A percentile compares a stretch with the other conserved stretches of the same genome.
phyloP scores from a whole-genome alignment of 495 filamentous ascomycete genomes.

The Umbilicaria muhlenbergii region DNA sequence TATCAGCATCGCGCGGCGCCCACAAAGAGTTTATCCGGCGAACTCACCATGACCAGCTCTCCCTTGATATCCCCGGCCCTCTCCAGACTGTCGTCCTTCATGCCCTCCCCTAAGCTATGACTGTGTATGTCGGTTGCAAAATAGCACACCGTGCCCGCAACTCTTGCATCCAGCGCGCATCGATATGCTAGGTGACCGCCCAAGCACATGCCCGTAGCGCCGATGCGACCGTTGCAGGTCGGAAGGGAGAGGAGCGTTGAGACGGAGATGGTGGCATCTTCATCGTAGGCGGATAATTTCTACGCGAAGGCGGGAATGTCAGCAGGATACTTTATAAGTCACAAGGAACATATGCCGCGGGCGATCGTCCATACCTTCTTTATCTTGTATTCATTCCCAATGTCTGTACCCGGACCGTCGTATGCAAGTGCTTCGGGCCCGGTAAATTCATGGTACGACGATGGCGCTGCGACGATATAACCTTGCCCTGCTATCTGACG shows the following conservation, averaged over 20 bases:
- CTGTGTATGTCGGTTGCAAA: conserved; percentile 88
- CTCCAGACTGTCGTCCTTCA: conserved; percentile 49
- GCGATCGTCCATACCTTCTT: conserved; percentile 37
- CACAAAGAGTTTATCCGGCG: too few species aligned
- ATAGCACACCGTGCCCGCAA: conserved; percentile 68
- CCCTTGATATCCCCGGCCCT: conserved; percentile 60
- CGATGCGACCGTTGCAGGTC: conserved; percentile 76
- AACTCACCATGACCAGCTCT: conserved; percentile 51
- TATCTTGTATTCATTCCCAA: conserved; percentile 76
- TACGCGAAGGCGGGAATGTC: conserved; percentile 12
- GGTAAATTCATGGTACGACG: conserved; percentile 85
- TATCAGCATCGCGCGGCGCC: background rate
- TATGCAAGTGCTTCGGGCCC: conserved; percentile 74
- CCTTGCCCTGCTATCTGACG: conserved; percentile 87
- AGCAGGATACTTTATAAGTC: too few species aligned
- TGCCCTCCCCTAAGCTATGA: conserved; percentile 53
- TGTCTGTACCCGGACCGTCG: conserved; percentile 75
- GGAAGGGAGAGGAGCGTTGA: conserved; percentile 55
- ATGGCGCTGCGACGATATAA: conserved; percentile 84
- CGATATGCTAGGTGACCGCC: conserved; percentile 83
- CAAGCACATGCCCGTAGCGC: conserved; percentile 88
- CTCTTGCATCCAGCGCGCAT: conserved; percentile 61
- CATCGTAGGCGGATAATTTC: conserved; percentile 80
- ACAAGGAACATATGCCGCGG: too few species aligned
- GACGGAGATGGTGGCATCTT: conserved; percentile 62